These are phyloP conservation scores for Ustilaginoidea virens DNA, from an alignment of 2,329 filamentous ascomycete genomes.

Conservation along the genomic window DNA sequence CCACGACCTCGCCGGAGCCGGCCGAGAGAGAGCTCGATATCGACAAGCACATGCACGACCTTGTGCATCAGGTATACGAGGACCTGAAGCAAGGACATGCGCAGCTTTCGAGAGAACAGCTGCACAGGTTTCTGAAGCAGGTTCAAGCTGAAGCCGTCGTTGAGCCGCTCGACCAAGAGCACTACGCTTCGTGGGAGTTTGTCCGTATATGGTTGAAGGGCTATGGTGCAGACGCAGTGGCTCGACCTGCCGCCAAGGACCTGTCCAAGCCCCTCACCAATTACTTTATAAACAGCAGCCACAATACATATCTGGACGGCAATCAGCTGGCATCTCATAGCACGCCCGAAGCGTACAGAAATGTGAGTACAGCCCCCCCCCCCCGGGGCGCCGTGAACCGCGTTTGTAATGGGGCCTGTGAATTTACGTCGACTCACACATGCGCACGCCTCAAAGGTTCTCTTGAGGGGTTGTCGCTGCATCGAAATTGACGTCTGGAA, in stretches of 20 bases:
- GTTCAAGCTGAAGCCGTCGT: constrained; percentile 29
- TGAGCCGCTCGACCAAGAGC: constrained; percentile 19
- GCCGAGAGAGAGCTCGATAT: constrained; percentile 22
- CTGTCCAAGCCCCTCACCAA: constrained; percentile 58
- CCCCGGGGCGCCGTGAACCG: background rate
- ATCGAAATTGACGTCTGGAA: constrained; percentile 96
- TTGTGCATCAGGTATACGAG: constrained; percentile 32
- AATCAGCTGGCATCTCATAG: constrained; percentile 71
- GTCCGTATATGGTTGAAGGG: constrained; percentile 29
- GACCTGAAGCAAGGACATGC: constrained; percentile 21
- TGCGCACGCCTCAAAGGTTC: constrained; percentile 37
- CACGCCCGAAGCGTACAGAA: constrained; percentile 63
- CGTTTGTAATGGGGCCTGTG: too few relatives aligned
- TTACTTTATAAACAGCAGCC: constrained; percentile 89
- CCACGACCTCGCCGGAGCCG: constrained; percentile 9
- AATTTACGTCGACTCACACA: background rate
- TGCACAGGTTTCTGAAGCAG: constrained; percentile 32
- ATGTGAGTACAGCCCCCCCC: constrained; percentile 33
- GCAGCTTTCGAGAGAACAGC: constrained; percentile 18
- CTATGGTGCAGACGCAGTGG: constrained; percentile 28
- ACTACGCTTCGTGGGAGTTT: constrained; percentile 33
- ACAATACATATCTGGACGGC: constrained; percentile 84
- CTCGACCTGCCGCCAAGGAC: constrained; percentile 36
- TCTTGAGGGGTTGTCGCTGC: constrained; percentile 67
- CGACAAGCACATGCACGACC: constrained; percentile 31